Evolutionary conservation across 139 green algal genomes (phyloP), one percentile per base, ranked within the genome.

Genomic region (Chlamydomonas incerta): DNA sequence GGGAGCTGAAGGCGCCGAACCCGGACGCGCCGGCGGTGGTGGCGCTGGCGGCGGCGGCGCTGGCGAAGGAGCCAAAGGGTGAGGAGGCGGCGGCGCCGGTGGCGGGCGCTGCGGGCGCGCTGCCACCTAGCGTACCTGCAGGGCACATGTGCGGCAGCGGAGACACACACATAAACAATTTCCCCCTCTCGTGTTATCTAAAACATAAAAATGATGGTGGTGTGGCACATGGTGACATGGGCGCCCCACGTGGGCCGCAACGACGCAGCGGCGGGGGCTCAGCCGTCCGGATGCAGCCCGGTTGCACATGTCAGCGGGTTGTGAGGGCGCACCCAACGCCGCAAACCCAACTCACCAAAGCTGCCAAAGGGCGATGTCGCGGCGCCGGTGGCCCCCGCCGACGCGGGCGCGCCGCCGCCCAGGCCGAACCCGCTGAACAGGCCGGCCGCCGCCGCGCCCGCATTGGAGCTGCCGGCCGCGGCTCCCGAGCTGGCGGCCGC

Each of bases 61-160:
- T 85, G 35, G 65, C 79, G 11, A 85, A 85, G 47, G 47, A 23
- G 28, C 80, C 80, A 31, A 86, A 86, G 5, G 52, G 68, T 11
- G 70, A 34, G 2, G 34, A n/a, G 20, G 35, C 20, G 20, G 69
- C 17, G n/a, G 35, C 35, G 15, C 33, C 1, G 9, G 70, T 20
- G 15, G 37, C 8, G 41, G 70, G 6, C 21, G 24, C 70, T 37
- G 70, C 24, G 33, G 70, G 24, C 2, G 70, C 37, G 21, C 37
- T 24, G 67, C 21, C 6, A 5, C n/a, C n/a, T 1, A 70, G 17
- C 4, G 29, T 23, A 18, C 63, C 63, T 70, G 74, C 21, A 28
- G 50, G 6, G 10, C n/a, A n/a, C n/a, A n/a, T n/a, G n/a, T n/a
- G n/a, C n/a, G n/a, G n/a, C n/a, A n/a, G n/a, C n/a, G n/a, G n/a